Conservation (phyloP, 495 filamentous ascomycete genomes). For the Penicillium paxilli region DNA sequence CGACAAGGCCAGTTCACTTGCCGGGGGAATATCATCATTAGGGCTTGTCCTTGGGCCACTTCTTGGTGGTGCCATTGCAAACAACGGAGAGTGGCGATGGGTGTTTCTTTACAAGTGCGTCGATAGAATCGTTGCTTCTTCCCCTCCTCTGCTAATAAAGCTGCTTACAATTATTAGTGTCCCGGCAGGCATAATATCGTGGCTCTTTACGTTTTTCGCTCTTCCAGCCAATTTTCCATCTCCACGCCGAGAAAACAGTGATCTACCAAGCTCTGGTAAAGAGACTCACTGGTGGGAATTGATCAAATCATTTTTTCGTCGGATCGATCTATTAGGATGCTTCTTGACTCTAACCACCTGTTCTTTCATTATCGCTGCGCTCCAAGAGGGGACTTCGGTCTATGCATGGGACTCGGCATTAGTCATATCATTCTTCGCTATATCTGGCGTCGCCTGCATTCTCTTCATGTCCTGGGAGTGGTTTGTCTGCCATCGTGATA, state of each 20-base stretch:
- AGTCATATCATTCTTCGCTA: constrained; percentile 37
- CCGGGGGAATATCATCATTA: constrained; percentile 18
- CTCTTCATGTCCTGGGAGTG: constrained; percentile 6
- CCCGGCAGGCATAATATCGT: constrained; percentile 6
- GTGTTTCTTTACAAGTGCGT: constrained; percentile 40
- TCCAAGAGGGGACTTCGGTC: constrained; percentile 53
- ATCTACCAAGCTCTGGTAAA: background rate
- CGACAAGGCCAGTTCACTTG: constrained; percentile 4
- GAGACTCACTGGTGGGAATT: background rate
- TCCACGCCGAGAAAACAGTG: background rate
- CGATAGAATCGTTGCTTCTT: too few species aligned
- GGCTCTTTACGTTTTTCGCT: background rate
- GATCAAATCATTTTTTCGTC: background rate
- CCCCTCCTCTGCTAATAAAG: too few species aligned
- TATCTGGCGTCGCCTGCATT: constrained; percentile 25
- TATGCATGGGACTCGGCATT: constrained; percentile 34
- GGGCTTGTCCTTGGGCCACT: constrained; percentile 42
- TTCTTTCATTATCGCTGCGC: constrained; percentile 47
- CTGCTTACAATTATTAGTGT: background rate
- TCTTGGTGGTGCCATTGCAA: constrained; percentile 39
- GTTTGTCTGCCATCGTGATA: background rate
- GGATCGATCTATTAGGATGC: background rate
- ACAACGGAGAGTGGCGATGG: constrained; percentile 46
- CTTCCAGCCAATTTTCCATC: constrained; percentile 1
- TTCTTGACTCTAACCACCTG: constrained; percentile 8